phyloP scores from a whole-genome alignment of 768 basidiomycete species.

The Fomitopsis serialis region DNA sequence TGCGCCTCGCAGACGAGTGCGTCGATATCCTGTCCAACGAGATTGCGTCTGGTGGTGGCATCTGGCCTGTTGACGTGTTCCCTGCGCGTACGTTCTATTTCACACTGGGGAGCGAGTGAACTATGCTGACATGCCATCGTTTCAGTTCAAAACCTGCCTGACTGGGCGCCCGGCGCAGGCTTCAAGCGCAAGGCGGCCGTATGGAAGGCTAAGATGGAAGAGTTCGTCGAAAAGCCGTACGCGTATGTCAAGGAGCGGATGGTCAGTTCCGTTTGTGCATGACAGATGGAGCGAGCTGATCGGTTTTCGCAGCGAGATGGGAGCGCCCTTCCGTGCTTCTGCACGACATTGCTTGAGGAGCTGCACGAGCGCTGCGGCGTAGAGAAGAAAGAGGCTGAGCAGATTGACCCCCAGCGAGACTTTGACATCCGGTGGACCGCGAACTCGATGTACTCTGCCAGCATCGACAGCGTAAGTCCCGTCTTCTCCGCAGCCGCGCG shows the following conservation, averaged over 20 bases:
- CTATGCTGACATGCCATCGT: not conserved
- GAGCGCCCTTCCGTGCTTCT: slow-evolving; percentile 34
- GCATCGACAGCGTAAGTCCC: slow-evolving; percentile 53
- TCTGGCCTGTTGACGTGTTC: slow-evolving; percentile 38
- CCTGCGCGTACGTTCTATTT: slow-evolving; percentile 24
- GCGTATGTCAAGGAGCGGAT: slow-evolving; percentile 51
- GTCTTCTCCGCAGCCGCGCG: not conserved
- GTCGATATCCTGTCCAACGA: slow-evolving; percentile 36
- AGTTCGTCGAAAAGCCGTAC: slow-evolving; percentile 61
- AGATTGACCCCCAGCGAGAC: slow-evolving; percentile 37
- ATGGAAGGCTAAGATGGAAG: slow-evolving; percentile 63
- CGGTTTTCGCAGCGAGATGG: slow-evolving; percentile 26
- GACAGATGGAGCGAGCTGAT: slow-evolving; percentile 8
- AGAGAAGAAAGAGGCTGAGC: slow-evolving; percentile 14
- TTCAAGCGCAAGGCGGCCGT: slow-evolving; percentile 55
- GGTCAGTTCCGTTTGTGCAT: slow-evolving; percentile 43
- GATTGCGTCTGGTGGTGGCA: slow-evolving; percentile 37
- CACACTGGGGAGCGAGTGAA: slow-evolving; percentile 22
- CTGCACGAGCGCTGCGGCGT: slow-evolving; percentile 23
- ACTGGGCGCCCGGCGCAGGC: slow-evolving; percentile 62
- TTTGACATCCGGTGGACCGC: slow-evolving; percentile 77
- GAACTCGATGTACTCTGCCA: slow-evolving; percentile 72
- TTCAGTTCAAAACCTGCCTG: slow-evolving; percentile 50
- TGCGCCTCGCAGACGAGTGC: slow-evolving; percentile 38
- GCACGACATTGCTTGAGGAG: slow-evolving; percentile 51